These are phyloP conservation scores for Hymenoscyphus fraxineus DNA, from an alignment of 2,329 filamentous ascomycete genomes.

Conservation along the genomic window DNA sequence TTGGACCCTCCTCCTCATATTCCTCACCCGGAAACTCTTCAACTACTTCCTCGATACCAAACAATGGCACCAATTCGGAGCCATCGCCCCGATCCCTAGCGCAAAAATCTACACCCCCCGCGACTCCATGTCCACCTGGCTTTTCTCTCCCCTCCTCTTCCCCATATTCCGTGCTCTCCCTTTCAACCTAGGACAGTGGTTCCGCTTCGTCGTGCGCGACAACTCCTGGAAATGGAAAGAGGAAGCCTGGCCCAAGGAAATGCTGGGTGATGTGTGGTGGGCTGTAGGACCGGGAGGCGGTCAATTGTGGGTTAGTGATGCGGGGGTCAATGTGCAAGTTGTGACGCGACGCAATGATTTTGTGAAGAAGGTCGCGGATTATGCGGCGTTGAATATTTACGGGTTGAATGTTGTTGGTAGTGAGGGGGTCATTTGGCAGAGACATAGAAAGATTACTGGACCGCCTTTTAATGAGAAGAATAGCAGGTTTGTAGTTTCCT, in stretches of 20 bases:
- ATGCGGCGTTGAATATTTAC: slow-evolving; percentile 31
- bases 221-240: slow-evolving; percentile 14
- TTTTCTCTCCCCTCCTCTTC: slow-evolving; percentile 16
- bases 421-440: slow-evolving; percentile 64
- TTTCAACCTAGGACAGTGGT: slow-evolving; percentile 19
- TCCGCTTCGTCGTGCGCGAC: slow-evolving; percentile 15
- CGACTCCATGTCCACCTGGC: slow-evolving; percentile 15
- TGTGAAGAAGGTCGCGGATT: slow-evolving; percentile 16
- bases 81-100: slow-evolving; percentile 11
- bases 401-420: slow-evolving; percentile 67
- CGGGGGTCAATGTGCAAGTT: slow-evolving; percentile 17
- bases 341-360: slow-evolving; percentile 23
- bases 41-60: neutral
- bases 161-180: slow-evolving; percentile 16
- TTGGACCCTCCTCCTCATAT: neutral
- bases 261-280: slow-evolving; percentile 21
- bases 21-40: neutral
- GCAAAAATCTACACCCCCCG: slow-evolving; percentile 13
- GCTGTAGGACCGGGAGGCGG: slow-evolving; percentile 14
- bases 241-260: slow-evolving; percentile 13
- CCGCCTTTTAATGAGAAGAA: slow-evolving; percentile 74
- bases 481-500: slow-evolving; percentile 15
- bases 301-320: slow-evolving; percentile 14
- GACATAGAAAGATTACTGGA: slow-evolving; percentile 67
- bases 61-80: neutral